phyloP scores from a whole-genome alignment of 2,329 filamentous ascomycete species.

The Endocalyx cinctus region DNA sequence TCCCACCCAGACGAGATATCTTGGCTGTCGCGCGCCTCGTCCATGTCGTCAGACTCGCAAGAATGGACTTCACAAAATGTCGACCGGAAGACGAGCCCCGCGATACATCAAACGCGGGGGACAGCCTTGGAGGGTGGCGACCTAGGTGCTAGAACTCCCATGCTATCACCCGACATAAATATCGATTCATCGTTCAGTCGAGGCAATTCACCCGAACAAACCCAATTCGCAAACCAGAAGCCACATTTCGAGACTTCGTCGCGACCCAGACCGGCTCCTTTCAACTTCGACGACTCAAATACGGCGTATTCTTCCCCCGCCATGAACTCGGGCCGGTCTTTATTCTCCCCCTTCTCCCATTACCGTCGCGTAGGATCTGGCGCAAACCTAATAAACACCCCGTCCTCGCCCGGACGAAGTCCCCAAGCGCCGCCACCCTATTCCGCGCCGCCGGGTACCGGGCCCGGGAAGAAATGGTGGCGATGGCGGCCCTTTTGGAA shows the following conservation, averaged over 20 bases:
- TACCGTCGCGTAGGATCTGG: constrained; percentile 12
- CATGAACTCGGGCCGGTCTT: constrained; percentile 9
- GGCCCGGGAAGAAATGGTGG: constrained; percentile 17
- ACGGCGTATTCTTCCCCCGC: constrained; percentile 8
- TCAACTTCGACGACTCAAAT: constrained; percentile 15
- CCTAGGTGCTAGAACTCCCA: constrained; percentile 3
- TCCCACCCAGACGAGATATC: constrained; percentile 5
- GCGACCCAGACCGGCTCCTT: constrained; percentile 12
- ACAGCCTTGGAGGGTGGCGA: constrained; percentile 9
- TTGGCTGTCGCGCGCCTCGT: constrained; percentile 3
- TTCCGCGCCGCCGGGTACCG: constrained; percentile 5
- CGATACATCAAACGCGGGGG: constrained; percentile 1
- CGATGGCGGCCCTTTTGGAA: constrained; percentile 33
- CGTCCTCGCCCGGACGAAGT: constrained; percentile 13
- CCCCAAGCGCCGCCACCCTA: constrained; percentile 16
- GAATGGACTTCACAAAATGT: constrained; percentile 8
- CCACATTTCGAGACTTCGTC: no score
- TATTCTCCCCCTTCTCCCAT: constrained; percentile 12
- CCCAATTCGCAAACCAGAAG: constrained; percentile 1
- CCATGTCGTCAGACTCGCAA: constrained; percentile 9
- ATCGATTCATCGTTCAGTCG: neutral
- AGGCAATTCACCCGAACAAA: constrained; percentile 1
- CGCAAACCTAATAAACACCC: constrained; percentile 13
- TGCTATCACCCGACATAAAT: constrained; percentile 1
- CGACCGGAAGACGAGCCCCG: neutral